Conservation (phyloP, 2,329 filamentous ascomycete genomes). For the Fusarium torulosum region DNA sequence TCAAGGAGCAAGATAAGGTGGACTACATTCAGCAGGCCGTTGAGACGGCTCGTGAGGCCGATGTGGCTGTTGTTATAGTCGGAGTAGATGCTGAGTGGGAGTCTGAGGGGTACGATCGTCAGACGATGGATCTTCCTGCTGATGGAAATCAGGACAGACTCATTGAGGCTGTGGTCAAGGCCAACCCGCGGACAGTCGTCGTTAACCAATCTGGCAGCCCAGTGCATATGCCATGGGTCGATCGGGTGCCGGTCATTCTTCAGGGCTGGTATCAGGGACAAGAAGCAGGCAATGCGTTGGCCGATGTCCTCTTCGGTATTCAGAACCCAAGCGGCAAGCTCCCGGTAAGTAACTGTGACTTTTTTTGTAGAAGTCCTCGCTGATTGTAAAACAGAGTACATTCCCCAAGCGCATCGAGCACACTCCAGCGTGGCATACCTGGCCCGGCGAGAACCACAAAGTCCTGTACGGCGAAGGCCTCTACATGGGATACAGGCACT, state of each 20-base stretch:
- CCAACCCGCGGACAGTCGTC: constrained; percentile 75
- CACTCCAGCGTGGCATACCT: constrained; percentile 78
- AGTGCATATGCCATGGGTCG: constrained; percentile 75
- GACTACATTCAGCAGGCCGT: constrained; percentile 75
- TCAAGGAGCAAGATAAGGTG: constrained; percentile 73
- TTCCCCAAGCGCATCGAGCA: constrained; percentile 75
- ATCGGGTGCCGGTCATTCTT: constrained; percentile 73
- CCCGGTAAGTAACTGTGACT: constrained; percentile 59
- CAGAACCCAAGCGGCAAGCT: constrained; percentile 77
- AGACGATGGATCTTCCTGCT: constrained; percentile 77
- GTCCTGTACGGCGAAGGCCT: constrained; percentile 79
- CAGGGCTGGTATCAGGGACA: constrained; percentile 69
- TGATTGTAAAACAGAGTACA: constrained; percentile 60
- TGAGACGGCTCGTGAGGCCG: constrained; percentile 69
- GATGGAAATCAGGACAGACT: constrained; percentile 68
- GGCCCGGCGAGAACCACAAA: constrained; percentile 76
- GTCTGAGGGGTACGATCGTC: constrained; percentile 79
- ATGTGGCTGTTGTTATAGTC: constrained; percentile 76
- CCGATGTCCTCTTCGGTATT: constrained; percentile 76
- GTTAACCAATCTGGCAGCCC: constrained; percentile 63
- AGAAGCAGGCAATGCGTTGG: constrained; percentile 77
- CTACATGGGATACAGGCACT: constrained; percentile 80
- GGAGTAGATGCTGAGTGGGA: constrained; percentile 82
- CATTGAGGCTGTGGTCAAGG: constrained; percentile 70
- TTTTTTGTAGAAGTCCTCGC: not conserved